phyloP scores from a whole-genome alignment of 2,329 filamentous ascomycete species.

The Elsinoe fawcettii region DNA sequence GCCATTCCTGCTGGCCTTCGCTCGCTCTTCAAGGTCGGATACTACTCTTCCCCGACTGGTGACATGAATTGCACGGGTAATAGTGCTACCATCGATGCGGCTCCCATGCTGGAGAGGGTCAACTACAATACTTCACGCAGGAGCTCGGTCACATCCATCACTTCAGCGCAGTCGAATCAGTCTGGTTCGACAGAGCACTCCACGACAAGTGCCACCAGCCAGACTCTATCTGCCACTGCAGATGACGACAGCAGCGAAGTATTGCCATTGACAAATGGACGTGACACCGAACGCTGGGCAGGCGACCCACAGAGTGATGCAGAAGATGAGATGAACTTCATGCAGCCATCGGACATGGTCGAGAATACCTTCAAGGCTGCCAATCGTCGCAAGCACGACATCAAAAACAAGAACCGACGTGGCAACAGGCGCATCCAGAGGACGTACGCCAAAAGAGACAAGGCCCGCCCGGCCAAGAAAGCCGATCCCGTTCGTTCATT shows the following conservation, averaged over 20 bases:
- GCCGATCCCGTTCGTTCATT: background rate
- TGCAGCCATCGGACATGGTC: slow-evolving; percentile 4
- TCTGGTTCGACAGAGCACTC: slow-evolving; percentile 20
- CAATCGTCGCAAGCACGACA: slow-evolving; percentile 15
- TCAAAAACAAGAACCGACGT: background rate
- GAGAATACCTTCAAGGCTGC: slow-evolving; percentile 14
- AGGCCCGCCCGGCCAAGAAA: slow-evolving; percentile 4
- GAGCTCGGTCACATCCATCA: slow-evolving; percentile 20
- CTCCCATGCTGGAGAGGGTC: slow-evolving; percentile 26
- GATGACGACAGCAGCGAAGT: slow-evolving; percentile 20
- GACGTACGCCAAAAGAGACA: slow-evolving; percentile 23
- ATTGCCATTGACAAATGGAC: slow-evolving; percentile 24
- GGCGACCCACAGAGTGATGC: slow-evolving; percentile 18
- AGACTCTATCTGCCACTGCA: slow-evolving; percentile 20
- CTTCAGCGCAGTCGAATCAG: slow-evolving; percentile 23
- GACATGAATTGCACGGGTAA: slow-evolving; percentile 49
- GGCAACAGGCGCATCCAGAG: slow-evolving; percentile 17
- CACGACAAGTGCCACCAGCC: slow-evolving; percentile 14
- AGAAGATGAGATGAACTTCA: slow-evolving; percentile 8
- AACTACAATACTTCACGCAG: slow-evolving; percentile 21
- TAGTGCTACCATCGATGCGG: slow-evolving; percentile 19
- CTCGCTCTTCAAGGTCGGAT: slow-evolving; percentile 69
- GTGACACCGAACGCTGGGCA: slow-evolving; percentile 14
- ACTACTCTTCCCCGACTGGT: slow-evolving; percentile 52
- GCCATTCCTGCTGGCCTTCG: slow-evolving; percentile 58